Percentiles rank a stretch among this genome's conserved stretches.
phyloP scores from a whole-genome alignment of 352 stramenopile species.

The Globisporangium abappressorium region DNA sequence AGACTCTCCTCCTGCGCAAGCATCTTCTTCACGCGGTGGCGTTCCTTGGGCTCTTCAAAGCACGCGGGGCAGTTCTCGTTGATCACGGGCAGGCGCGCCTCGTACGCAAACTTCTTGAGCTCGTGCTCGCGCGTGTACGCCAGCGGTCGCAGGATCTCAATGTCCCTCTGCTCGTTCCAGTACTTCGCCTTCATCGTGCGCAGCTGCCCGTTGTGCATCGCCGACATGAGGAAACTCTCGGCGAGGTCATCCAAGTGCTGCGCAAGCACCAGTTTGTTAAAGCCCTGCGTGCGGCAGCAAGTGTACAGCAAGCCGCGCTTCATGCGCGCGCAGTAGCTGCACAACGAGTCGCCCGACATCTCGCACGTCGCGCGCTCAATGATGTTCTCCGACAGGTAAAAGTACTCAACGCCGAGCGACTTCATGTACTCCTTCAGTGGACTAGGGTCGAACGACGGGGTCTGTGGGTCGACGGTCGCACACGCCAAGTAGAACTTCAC shows the following conservation, averaged over 20 bases:
- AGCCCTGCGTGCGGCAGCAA: slow-evolving; percentile 91
- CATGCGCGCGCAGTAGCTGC: slow-evolving; percentile 96
- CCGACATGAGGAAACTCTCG: slow-evolving; percentile 98
- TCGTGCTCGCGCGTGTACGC: slow-evolving; percentile 95
- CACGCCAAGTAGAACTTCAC: slow-evolving; percentile 95
- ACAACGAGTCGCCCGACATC: slow-evolving; percentile 91
- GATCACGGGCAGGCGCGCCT: slow-evolving; percentile 94
- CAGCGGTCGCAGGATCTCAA: slow-evolving; percentile 95
- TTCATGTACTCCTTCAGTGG: slow-evolving; percentile 96
- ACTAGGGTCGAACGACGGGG: slow-evolving; percentile 95
- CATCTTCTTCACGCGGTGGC: slow-evolving; percentile 97
- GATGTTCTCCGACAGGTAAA: slow-evolving; percentile 93
- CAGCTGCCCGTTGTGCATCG: slow-evolving; percentile 98
- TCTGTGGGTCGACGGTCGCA: slow-evolving; percentile 97
- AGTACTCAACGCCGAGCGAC: slow-evolving; percentile 93
- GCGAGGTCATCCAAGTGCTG: slow-evolving; percentile 98
- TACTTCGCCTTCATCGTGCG: slow-evolving; percentile 99
- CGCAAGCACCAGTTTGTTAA: slow-evolving; percentile 92
- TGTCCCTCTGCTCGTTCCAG: slow-evolving; percentile 92
- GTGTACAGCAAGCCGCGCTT: slow-evolving; percentile 97
- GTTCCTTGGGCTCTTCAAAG: slow-evolving; percentile 98
- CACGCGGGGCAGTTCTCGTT: slow-evolving; percentile 99
- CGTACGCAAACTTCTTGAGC: slow-evolving; percentile 83
- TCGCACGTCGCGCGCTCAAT: slow-evolving; percentile 87
- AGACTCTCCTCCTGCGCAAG: slow-evolving; percentile 93